Evolutionary conservation across 768 basidiomycete species (phyloP), one percentile per base, ranked within the genome.

Genomic region (Jaapia argillacea): DNA sequence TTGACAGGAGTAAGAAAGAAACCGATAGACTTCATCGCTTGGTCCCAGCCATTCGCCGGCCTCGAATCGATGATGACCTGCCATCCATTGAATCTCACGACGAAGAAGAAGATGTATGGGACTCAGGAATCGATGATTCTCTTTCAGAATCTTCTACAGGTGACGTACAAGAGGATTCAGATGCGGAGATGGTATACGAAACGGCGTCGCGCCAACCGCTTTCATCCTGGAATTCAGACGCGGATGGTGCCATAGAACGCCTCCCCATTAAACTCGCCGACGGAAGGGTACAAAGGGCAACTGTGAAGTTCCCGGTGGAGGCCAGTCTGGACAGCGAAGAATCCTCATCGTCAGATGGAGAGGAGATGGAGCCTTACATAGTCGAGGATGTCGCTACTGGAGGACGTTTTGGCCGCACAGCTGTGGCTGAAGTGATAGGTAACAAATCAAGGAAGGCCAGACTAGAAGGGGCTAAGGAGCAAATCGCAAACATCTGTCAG

Each of bases 401-500:
- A 10, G 81, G 87, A 48, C 77, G 91, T 24, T 90, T 91, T 52
- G 92, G 92, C n/a, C 76, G 89, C 22, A 75, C 74, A 14, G 84
- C 88, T 3, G 79, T 94, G 10, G 62, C 76, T 24, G 81, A 84
- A 49, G 70, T 93, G 36, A 66, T 94, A 28, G 63, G 66, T 33
- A 81, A 74, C 47, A 71, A 70, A 51, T 82, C 85, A 20, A 74
- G 81, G 47, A 74, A 72, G 50, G 70, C 67, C 40, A 71, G 81
- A 42, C 67, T 96, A 50, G 78, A 79, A 51, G 69, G 70, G 33
- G 93, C 93, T 12, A 90, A 94, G 54, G 91, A 96, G 56, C 92
- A 98, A 64, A 88, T 98, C 48, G 96, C 92, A 1, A 70, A 74
- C 23, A 78, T 97, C 24, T 96, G 92, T 58, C 90, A 96, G 56